Evolutionary conservation across 805 yeast species (phyloP), one percentile per base, ranked within the genome.

Genomic region (Kuraishia cidri): DNA sequence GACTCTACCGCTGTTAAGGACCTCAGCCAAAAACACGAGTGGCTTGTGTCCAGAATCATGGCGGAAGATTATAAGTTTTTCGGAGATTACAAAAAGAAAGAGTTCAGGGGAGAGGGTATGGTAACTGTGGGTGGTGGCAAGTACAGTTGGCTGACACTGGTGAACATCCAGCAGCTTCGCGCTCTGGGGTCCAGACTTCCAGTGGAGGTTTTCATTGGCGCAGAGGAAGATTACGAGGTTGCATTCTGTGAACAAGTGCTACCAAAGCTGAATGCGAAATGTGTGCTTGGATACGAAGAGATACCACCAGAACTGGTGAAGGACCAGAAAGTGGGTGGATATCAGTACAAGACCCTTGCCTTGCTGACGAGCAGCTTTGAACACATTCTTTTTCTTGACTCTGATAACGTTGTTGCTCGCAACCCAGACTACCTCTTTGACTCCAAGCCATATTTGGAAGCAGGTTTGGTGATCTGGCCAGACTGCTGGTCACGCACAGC

Each of bases 401-500:
- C 73, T 7, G 78, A 72, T 45, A 63, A 70, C 42, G 60, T 66
- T 43, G 73, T 70, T 3, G 49, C 62, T 11, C 45, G 39, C 25
- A 54, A 59, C 43, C 52, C 65, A 12, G 74, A 71, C 33, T 54
- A 55, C 32, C 56, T 78, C 26, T 69, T 77, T 34, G 48, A 50
- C 2, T 62, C 72, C 22, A 48, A 58, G 9, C 54, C 61, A 6
- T 76, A 57, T 52, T 43, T 48, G 29, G 52, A 64, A 7, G 53
- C 54, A 12, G 35, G 35, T 6, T 11, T 77, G 34, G 57, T 76
- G 7, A 37, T 75, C 6, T 77, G 85, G 84, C 85, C 85, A 3
- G 84, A 77, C 52, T 70, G 72, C 23, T 77, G 85, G 85, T 64
- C 77, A 3, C 60, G 85, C 50, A 74, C 83, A 4, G 75, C 83